Conservation (phyloP, 2,329 filamentous ascomycete genomes). For the Xylaria sp. region DNA sequence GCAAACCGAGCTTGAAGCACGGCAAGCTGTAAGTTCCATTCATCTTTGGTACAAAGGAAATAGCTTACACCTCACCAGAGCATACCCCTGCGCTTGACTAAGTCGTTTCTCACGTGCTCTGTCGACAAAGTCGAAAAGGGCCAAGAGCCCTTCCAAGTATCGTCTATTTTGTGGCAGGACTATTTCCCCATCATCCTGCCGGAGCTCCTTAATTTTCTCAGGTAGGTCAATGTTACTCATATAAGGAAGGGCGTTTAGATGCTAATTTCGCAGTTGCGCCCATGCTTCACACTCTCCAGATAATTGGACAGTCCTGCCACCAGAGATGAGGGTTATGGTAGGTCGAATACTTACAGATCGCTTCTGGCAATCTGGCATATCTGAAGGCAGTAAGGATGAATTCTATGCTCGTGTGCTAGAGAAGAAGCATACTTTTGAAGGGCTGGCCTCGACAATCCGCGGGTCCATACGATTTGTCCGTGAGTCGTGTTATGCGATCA, state of each 20-base stretch:
- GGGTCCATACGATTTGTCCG: conserved; percentile 89
- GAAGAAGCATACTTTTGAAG: conserved; percentile 90
- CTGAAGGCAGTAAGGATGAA: conserved; percentile 92
- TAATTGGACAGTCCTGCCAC: conserved; percentile 82
- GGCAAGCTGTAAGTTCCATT: conserved; percentile 67
- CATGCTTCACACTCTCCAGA: conserved; percentile 89
- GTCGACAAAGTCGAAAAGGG: conserved; percentile 87
- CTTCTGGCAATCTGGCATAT: conserved; percentile 99
- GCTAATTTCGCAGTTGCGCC: conserved; percentile 70
- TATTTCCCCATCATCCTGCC: conserved; percentile 85
- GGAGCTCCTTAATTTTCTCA: conserved; percentile 84
- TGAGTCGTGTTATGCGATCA: conserved; percentile 92
- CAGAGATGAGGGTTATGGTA: conserved; percentile 81
- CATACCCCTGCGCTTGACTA: conserved; percentile 86
- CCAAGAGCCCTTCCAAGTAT: conserved; percentile 77
- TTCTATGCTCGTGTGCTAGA: conserved; percentile 93
- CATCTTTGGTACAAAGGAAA: background rate
- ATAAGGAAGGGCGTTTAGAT: conserved; percentile 28
- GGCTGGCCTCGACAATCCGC: conserved; percentile 91
- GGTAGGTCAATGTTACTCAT: conserved; percentile 56
- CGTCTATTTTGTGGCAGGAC: conserved; percentile 85
- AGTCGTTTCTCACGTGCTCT: conserved; percentile 90
- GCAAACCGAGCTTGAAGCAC: conserved; percentile 81
- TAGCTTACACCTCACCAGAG: conserved; percentile 54
- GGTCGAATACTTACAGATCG: conserved; percentile 88